Percentiles rank a stretch among this genome's conserved stretches.
Conservation (phyloP, 2,329 filamentous ascomycete genomes). For the Pseudogymnoascus sp. region DNA sequence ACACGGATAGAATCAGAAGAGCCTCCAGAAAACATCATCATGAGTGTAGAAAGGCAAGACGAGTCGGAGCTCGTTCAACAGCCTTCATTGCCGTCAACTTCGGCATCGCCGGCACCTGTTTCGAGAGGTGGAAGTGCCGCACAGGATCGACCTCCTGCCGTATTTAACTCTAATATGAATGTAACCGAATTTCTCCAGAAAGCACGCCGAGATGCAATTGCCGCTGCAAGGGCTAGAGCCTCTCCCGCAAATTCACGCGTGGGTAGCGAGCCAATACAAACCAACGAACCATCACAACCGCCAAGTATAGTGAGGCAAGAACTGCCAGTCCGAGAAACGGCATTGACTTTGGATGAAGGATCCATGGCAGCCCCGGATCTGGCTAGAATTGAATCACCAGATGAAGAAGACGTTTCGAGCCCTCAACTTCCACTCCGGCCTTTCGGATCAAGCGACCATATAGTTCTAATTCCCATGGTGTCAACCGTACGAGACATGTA, state of each 20-base stretch:
- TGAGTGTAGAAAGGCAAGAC: conserved; percentile 1
- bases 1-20: background rate
- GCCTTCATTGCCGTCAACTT: background rate
- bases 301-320: conserved; percentile 7
- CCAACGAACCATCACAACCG: conserved; percentile 9
- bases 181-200: conserved; percentile 2
- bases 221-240: background rate
- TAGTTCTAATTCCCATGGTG: conserved; percentile 49
- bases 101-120: background rate
- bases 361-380: background rate
- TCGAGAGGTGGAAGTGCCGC: background rate
- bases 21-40: background rate
- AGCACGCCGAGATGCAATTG: background rate
- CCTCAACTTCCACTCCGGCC: conserved; percentile 14
- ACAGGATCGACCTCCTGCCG: background rate
- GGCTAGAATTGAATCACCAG: conserved; percentile 2
- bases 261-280: background rate
- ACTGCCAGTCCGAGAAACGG: conserved; percentile 12
- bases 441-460: conserved; percentile 34
- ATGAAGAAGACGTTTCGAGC: conserved; percentile 8
- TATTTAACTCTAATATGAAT: background rate
- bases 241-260: background rate
- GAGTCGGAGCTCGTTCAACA: background rate
- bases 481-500: conserved; percentile 45
- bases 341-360: background rate